Percentiles rank a stretch among this genome's conserved stretches.
Conservation (phyloP, 495 filamentous ascomycete genomes). For the Pyrenula aspistea region DNA sequence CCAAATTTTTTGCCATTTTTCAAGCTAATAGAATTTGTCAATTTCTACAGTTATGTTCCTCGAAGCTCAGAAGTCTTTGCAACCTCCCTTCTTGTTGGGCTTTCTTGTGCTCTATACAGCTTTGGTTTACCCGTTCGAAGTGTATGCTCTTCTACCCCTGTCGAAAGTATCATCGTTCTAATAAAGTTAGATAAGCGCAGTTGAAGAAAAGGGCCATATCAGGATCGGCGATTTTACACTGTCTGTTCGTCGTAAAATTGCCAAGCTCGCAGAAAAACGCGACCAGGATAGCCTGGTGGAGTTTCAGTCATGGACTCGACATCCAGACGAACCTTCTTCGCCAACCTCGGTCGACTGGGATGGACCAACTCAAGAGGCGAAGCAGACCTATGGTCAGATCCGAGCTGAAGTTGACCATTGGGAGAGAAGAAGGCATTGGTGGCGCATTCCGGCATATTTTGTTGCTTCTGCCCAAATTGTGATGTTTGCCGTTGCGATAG, state of each 20-base stretch:
- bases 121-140: constrained; percentile 9
- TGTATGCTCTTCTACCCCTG: constrained; percentile 4
- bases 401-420: background rate
- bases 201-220: background rate
- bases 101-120: constrained; percentile 6
- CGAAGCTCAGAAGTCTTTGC: constrained; percentile 11
- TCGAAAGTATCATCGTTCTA: constrained; percentile 1
- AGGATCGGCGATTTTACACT: constrained; percentile 1
- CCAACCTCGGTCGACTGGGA: background rate
- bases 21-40: background rate
- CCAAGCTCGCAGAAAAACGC: background rate
- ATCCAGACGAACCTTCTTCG: background rate
- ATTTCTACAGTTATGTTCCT: constrained; percentile 4
- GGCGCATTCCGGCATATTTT: constrained; percentile 8
- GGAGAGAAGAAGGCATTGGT: constrained; percentile 6
- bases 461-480: constrained; percentile 6
- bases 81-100: constrained; percentile 7
- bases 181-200: background rate
- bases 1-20: background rate
- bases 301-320: background rate
- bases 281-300: background rate
- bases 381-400: background rate
- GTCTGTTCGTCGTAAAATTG: background rate
- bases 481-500: constrained; percentile 7
- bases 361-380: background rate